Evolutionary conservation across 371 early-diverging fungal species (phyloP).

Genomic region (Choanephora cucurbitarum): DNA sequence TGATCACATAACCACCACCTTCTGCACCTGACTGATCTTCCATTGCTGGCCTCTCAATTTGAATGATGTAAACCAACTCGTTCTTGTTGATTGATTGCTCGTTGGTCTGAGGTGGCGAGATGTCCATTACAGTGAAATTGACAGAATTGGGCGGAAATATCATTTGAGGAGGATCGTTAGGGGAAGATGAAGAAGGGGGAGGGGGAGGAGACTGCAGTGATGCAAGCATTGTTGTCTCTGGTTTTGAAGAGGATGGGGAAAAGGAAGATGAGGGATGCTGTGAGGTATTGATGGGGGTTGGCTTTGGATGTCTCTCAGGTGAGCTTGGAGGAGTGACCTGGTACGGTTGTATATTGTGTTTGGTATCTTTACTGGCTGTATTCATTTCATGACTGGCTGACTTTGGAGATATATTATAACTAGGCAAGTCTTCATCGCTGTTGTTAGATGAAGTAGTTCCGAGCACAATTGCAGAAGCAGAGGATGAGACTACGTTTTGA

Average conservation of each 20-base stretch:
- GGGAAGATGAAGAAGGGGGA: slow-evolving; percentile 1
- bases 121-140: slow-evolving; percentile 50
- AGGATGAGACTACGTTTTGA: neutral
- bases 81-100: slow-evolving; percentile 20
- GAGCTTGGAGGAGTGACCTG: slow-evolving; percentile 10
- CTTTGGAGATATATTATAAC: neutral
- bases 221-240: slow-evolving; percentile 6
- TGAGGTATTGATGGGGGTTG: neutral
- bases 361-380: slow-evolving; percentile 16
- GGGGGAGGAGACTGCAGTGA: slow-evolving; percentile 13
- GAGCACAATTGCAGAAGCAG: slow-evolving; percentile 9
- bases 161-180: neutral
- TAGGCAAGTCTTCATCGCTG: neutral
- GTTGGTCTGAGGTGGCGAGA: slow-evolving; percentile 22
- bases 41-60: slow-evolving; percentile 46
- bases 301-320: slow-evolving; percentile 8
- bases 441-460: neutral
- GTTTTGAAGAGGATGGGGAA: neutral
- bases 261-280: too few species aligned
- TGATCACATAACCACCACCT: slow-evolving; percentile 54
- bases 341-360: neutral
- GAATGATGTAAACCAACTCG: slow-evolving; percentile 41
- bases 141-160: slow-evolving; percentile 42
- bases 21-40: slow-evolving; percentile 41
- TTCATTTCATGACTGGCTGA: neutral